Conservation (phyloP, 805 yeast species). For the Osmozyma mogii region DNA sequence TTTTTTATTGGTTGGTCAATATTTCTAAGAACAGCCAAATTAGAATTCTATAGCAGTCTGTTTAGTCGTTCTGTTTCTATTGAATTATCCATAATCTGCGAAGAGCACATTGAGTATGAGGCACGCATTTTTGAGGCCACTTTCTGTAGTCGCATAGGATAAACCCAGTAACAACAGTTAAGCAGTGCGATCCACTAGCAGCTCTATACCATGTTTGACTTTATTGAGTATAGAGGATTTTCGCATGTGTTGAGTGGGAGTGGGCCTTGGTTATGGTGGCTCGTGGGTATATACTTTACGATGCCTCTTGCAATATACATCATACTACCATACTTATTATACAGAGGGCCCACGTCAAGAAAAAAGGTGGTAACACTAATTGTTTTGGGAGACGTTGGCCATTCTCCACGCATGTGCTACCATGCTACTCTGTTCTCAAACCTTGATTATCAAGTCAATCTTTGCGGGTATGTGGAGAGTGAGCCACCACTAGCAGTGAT, state of each 20-base stretch:
- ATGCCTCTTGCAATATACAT: conserved; percentile 38
- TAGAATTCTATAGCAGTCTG: no score
- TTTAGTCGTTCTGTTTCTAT: no score
- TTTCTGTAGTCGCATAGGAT: no score
- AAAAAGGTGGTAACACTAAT: conserved; percentile 58
- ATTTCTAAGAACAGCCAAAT: no score
- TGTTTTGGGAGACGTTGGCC: conserved; percentile 90
- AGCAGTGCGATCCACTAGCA: no score
- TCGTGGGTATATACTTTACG: conserved; percentile 38
- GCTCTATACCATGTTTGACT: no score
- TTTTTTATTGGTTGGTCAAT: no score
- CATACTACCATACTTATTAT: conserved; percentile 28
- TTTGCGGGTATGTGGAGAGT: conserved; percentile 76
- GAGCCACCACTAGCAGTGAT: conserved; percentile 42
- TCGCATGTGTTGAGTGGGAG: conserved; percentile 8
- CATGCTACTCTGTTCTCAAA: conserved; percentile 76
- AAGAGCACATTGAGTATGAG: no score
- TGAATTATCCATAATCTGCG: no score
- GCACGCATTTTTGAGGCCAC: no score
- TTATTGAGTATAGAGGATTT: conserved; percentile 3
- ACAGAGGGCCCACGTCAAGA: conserved; percentile 15
- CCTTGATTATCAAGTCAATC: conserved; percentile 63
- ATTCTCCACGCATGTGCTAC: conserved; percentile 90
- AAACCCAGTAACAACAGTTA: no score
- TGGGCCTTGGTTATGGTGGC: conserved; percentile 34